phyloP scores from a whole-genome alignment of 2,329 filamentous ascomycete genomes.

The Dissoconium aciculare region DNA sequence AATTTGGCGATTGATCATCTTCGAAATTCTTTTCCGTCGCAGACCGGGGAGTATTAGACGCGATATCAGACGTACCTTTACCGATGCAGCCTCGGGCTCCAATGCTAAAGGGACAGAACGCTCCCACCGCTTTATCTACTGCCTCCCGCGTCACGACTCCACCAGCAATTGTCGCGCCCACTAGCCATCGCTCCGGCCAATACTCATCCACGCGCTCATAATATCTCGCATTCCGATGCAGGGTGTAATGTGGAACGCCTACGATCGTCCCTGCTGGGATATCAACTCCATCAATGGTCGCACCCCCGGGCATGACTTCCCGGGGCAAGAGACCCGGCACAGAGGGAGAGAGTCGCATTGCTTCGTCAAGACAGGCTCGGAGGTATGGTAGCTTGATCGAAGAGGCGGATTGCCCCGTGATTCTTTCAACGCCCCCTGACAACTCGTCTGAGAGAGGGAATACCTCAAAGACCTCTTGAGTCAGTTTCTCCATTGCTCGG shows the following conservation, averaged over 20 bases:
- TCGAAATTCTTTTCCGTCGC: no score
- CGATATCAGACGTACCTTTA: no score
- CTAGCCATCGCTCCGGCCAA: conserved; percentile 18
- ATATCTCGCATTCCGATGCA: conserved; percentile 23
- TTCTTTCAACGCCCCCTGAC: no score
- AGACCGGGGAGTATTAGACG: no score
- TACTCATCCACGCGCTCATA: conserved; percentile 16
- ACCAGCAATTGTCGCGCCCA: no score
- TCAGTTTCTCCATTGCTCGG: conserved; percentile 16
- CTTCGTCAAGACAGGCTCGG: conserved; percentile 34
- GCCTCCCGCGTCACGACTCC: no score
- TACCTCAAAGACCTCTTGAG: conserved; percentile 26
- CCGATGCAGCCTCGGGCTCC: conserved; percentile 13
- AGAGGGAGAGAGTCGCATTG: conserved; percentile 33
- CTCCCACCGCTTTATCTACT: no score
- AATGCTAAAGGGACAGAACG: conserved; percentile 12
- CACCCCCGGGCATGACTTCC: conserved; percentile 20
- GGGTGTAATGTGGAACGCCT: conserved; percentile 21
- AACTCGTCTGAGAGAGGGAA: conserved; percentile 34
- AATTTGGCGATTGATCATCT: no score
- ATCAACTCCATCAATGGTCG: conserved; percentile 22
- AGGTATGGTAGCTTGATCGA: conserved; percentile 26
- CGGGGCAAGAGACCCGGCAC: conserved; percentile 24
- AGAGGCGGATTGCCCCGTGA: conserved; percentile 25
- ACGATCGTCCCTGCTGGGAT: conserved; percentile 24